Conservation (phyloP, 2,329 filamentous ascomycete species). For the Aspergillus ruber region DNA sequence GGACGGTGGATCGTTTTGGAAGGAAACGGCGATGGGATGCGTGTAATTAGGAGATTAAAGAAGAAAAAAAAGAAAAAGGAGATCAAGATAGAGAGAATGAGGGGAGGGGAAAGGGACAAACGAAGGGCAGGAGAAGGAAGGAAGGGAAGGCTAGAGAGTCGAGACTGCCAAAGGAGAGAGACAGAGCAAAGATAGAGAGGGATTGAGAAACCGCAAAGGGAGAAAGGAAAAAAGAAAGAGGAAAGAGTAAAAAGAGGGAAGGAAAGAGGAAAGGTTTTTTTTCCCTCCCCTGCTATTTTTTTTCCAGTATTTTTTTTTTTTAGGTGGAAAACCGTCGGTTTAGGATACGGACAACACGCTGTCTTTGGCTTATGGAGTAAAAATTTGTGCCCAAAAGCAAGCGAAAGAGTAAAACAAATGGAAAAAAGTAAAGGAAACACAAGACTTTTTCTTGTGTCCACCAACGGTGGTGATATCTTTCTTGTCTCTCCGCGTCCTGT, state of each 20-base stretch:
- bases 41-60: conserved; percentile 11
- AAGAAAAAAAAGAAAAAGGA: conserved; percentile 14
- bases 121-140: conserved; percentile 9
- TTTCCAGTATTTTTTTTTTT: conserved; percentile 9
- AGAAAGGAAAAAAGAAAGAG: conserved; percentile 8
- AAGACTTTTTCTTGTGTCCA: no score
- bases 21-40: conserved; percentile 5
- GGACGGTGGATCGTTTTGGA: conserved; percentile 1
- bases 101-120: conserved; percentile 7
- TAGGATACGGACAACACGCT: not conserved
- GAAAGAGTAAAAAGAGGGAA: conserved; percentile 11
- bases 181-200: conserved; percentile 3
- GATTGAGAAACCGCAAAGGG: conserved; percentile 2
- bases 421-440: no score
- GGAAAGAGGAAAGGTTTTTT: conserved; percentile 9
- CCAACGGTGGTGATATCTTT: no score
- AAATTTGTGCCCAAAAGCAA: no score
- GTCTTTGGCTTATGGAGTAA: not conserved
- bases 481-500: no score
- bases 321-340: not conserved
- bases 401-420: no score
- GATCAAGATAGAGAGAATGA: conserved; percentile 6
- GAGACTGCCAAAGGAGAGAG: conserved; percentile 5
- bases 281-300: conserved; percentile 4
- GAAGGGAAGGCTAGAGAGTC: conserved; percentile 6